These are phyloP conservation scores for Kregervanrija delftensis DNA, from an alignment of 805 yeast species.

Conservation along the genomic window DNA sequence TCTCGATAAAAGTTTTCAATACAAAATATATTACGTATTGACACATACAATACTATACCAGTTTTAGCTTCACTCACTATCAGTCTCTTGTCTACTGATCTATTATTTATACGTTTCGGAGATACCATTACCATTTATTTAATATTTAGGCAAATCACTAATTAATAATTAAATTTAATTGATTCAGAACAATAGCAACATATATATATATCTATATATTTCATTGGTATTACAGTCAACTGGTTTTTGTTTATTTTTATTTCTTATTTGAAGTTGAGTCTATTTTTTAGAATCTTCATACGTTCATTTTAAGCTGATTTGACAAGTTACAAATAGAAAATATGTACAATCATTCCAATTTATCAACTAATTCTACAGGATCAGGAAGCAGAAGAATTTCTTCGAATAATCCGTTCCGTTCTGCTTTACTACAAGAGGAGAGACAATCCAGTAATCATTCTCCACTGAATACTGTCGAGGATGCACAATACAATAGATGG, in stretches of 20 bases:
- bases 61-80: too few relatives aligned
- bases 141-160: too few relatives aligned
- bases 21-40: too few relatives aligned
- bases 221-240: too few relatives aligned
- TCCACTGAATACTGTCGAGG: slow-evolving; percentile 16
- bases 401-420: slow-evolving; percentile 69
- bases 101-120: too few relatives aligned
- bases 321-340: background rate
- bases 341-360: slow-evolving; percentile 28
- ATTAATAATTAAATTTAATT: too few relatives aligned
- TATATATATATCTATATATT: too few relatives aligned
- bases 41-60: too few relatives aligned
- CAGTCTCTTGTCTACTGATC: too few relatives aligned
- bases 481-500: slow-evolving; percentile 50
- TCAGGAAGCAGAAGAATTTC: slow-evolving; percentile 41
- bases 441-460: slow-evolving; percentile 9
- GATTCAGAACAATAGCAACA: too few relatives aligned
- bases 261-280: background rate
- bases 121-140: too few relatives aligned
- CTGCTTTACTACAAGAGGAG: slow-evolving; percentile 31
- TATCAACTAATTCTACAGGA: slow-evolving; percentile 30
- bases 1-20: too few relatives aligned
- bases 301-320: background rate
- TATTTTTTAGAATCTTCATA: background rate
- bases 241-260: background rate